These are phyloP conservation scores for Agastache rugosa DNA, from an alignment of 257 asterid genomes.

Conservation along the genomic window DNA sequence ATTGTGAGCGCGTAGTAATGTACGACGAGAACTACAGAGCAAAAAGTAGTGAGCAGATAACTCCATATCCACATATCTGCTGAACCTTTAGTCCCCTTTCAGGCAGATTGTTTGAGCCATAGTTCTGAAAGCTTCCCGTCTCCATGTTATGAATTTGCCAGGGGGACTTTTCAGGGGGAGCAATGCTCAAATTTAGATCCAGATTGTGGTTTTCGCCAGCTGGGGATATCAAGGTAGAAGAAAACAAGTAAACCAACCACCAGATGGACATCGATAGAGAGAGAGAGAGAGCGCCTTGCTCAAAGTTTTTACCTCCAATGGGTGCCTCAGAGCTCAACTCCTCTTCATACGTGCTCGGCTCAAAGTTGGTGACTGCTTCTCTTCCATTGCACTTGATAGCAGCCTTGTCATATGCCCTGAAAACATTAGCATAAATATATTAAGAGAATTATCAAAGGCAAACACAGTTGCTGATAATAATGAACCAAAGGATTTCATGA, in stretches of 20 bases:
- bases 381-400: slow-evolving; percentile 87
- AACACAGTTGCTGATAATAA: slow-evolving; percentile 1
- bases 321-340: slow-evolving; percentile 57
- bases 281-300: slow-evolving; percentile 20
- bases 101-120: slow-evolving; percentile 45
- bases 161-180: slow-evolving; percentile 53
- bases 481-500: slow-evolving; percentile 28
- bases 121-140: slow-evolving; percentile 40
- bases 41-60: slow-evolving; percentile 3
- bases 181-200: slow-evolving; percentile 75
- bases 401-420: slow-evolving; percentile 94
- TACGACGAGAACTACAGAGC: slow-evolving; percentile 4
- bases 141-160: slow-evolving; percentile 44
- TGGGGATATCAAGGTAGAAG: slow-evolving; percentile 29
- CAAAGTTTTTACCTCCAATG: slow-evolving; percentile 50
- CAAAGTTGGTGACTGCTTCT: slow-evolving; percentile 94
- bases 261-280: neutral
- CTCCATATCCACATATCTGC: slow-evolving; percentile 11
- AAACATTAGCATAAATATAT: slow-evolving; percentile 34
- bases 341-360: slow-evolving; percentile 67
- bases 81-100: slow-evolving; percentile 60
- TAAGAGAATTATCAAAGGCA: slow-evolving; percentile 25
- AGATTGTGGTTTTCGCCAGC: slow-evolving; percentile 54
- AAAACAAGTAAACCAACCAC: slow-evolving; percentile 25
- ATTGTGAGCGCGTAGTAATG: neutral